These are phyloP conservation scores for Nicotiana noctiflora DNA, from an alignment of 257 asterid genomes.

Conservation along the genomic window DNA sequence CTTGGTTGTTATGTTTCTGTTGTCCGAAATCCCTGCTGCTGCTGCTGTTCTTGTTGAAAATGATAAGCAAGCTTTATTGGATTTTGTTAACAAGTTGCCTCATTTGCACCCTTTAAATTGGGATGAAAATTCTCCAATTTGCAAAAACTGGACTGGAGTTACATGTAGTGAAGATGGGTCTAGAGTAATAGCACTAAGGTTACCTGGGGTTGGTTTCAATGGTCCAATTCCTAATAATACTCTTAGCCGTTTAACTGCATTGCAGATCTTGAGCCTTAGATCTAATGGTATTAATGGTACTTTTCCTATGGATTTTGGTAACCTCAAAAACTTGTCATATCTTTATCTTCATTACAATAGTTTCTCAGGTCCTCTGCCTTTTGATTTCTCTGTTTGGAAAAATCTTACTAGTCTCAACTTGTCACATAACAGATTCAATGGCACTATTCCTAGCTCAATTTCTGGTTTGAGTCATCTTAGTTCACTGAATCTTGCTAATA, in stretches of 20 bases:
- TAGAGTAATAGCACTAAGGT: constrained; percentile 52
- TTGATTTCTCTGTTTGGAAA: constrained; percentile 67
- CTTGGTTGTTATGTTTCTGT: constrained; percentile 29
- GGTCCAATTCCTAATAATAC: constrained; percentile 71
- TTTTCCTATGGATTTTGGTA: constrained; percentile 65
- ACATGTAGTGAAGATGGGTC: constrained; percentile 58
- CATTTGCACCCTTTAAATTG: constrained; percentile 59
- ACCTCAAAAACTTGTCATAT: constrained; percentile 56
- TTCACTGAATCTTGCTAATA: constrained; percentile 63
- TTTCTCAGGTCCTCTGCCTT: constrained; percentile 72
- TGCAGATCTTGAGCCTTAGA: constrained; percentile 97
- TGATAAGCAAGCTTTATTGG: constrained; percentile 74
- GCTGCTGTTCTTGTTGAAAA: constrained; percentile 27
- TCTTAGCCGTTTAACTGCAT: constrained; percentile 58
- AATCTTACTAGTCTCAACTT: constrained; percentile 50
- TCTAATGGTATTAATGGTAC: constrained; percentile 71
- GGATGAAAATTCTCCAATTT: constrained; percentile 39
- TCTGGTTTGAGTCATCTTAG: constrained; percentile 48
- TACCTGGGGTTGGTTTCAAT: constrained; percentile 79
- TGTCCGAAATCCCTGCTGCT: constrained; percentile 15
- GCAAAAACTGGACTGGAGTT: constrained; percentile 76
- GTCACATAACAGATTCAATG: constrained; percentile 64
- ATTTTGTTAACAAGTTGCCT: constrained; percentile 42
- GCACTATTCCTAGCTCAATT: constrained; percentile 51
- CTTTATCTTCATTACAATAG: constrained; percentile 82